Percentiles rank a stretch among this genome's conserved stretches.
These are phyloP conservation scores for Pugionium dolabratum DNA, from an alignment of 345 rosid species.

Conservation along the genomic window DNA sequence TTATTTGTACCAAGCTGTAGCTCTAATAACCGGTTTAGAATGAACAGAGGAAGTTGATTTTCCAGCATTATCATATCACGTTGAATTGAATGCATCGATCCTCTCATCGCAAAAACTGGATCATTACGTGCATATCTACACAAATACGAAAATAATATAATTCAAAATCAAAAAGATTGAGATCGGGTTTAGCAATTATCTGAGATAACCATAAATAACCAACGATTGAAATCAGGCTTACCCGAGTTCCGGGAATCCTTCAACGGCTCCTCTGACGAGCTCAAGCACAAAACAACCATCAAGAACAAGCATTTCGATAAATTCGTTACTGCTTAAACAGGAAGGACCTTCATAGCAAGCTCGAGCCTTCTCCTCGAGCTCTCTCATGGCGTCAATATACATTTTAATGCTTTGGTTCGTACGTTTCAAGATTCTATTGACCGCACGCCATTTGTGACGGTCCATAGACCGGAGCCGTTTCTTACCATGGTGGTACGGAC, in stretches of 20 bases:
- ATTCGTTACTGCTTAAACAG: slow-evolving; percentile 63
- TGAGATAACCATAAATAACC: slow-evolving; percentile 8
- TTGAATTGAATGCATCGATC: slow-evolving; percentile 86
- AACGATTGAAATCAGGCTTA: neutral
- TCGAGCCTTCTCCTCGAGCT: slow-evolving; percentile 67
- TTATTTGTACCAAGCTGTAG: slow-evolving; percentile 57
- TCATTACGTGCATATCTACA: slow-evolving; percentile 65
- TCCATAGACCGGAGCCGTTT: slow-evolving; percentile 71
- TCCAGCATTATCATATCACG: slow-evolving; percentile 91
- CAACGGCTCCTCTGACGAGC: slow-evolving; percentile 72
- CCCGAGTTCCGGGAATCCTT: slow-evolving; percentile 65
- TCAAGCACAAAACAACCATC: slow-evolving; percentile 87
- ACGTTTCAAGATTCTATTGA: slow-evolving; percentile 65
- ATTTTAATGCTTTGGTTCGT: slow-evolving; percentile 50
- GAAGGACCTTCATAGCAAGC: slow-evolving; percentile 68
- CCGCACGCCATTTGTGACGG: slow-evolving; percentile 80
- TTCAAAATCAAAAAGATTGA: slow-evolving; percentile 4
- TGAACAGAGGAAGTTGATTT: slow-evolving; percentile 76
- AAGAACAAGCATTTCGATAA: slow-evolving; percentile 80
- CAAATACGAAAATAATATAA: neutral
- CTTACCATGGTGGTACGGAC: slow-evolving; percentile 84
- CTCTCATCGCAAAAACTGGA: slow-evolving; percentile 83
- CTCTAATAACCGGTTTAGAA: slow-evolving; percentile 67
- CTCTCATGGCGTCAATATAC: slow-evolving; percentile 62
- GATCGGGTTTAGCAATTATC: slow-evolving; percentile 3